Percentiles rank a stretch among this genome's conserved stretches.
phyloP scores from a whole-genome alignment of 345 rosid species.

The Salix suchowensis region DNA sequence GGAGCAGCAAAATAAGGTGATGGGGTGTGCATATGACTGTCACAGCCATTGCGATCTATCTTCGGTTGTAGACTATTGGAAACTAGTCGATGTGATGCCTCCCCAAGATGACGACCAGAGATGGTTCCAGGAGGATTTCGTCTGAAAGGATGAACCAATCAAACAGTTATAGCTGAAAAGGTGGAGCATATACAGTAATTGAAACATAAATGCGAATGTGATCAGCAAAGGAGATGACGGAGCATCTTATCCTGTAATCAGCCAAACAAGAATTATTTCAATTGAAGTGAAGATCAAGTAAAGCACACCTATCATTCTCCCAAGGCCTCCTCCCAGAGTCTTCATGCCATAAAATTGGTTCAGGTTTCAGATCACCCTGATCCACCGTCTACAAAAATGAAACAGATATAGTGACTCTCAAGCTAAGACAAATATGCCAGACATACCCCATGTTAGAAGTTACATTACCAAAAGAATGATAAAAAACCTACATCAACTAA shows the following conservation, averaged over 20 bases:
- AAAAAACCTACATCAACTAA: too few species aligned
- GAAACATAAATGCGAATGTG: not conserved
- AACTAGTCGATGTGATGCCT: slow-evolving; percentile 67
- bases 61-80: slow-evolving; percentile 52
- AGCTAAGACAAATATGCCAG: not conserved
- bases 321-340: slow-evolving; percentile 55
- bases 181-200: not conserved
- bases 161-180: not conserved
- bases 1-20: slow-evolving; percentile 25
- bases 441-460: not conserved
- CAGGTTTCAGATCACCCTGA: slow-evolving; percentile 54
- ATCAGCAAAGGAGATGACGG: not conserved
- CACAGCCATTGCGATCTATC: slow-evolving; percentile 23
- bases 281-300: not conserved
- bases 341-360: slow-evolving; percentile 77
- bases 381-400: slow-evolving; percentile 47
- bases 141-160: slow-evolving; percentile 40
- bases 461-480: too few species aligned
- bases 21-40: slow-evolving; percentile 29
- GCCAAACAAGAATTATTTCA: not conserved
- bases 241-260: not conserved
- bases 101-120: slow-evolving; percentile 62
- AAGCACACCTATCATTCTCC: slow-evolving; percentile 39
- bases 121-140: slow-evolving; percentile 50
- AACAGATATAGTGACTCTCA: not conserved